Conservation (phyloP, 306 rosid genomes). For the Fragaria ananassa region DNA sequence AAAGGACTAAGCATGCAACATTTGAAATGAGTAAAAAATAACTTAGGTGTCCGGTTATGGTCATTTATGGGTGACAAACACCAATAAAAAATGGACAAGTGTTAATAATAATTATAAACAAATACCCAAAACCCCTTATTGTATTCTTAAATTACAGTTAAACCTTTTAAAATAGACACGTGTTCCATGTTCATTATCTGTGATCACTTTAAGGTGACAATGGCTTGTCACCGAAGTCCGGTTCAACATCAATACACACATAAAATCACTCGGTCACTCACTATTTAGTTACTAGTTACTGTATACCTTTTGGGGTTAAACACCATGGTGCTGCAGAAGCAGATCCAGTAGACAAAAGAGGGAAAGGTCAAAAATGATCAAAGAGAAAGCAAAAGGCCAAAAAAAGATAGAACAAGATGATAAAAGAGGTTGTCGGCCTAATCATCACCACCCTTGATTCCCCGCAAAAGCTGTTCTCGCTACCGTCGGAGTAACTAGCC, state of each 20-base stretch:
- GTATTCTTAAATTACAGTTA: too few species aligned
- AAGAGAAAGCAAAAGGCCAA: background rate
- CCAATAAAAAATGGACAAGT: too few species aligned
- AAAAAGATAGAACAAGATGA: background rate
- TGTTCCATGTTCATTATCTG: too few species aligned
- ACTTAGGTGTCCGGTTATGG: too few species aligned
- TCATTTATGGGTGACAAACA: too few species aligned
- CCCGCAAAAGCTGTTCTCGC: background rate
- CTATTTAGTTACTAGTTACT: background rate
- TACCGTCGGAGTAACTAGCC: background rate
- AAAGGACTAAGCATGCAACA: background rate
- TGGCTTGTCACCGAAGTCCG: too few species aligned
- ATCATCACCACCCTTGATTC: background rate
- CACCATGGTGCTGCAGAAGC: background rate
- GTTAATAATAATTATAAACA: too few species aligned
- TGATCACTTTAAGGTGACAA: too few species aligned
- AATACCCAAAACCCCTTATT: too few species aligned
- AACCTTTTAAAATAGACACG: too few species aligned
- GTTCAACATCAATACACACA: background rate
- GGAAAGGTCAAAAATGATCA: background rate
- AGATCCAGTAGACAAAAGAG: background rate
- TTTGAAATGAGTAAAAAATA: background rate
- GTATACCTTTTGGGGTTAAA: background rate
- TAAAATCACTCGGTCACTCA: background rate
- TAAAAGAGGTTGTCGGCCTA: constrained; percentile 3